Evolutionary conservation across 2,329 filamentous ascomycete genomes (phyloP).

Genomic region (Chaetomium sp.): DNA sequence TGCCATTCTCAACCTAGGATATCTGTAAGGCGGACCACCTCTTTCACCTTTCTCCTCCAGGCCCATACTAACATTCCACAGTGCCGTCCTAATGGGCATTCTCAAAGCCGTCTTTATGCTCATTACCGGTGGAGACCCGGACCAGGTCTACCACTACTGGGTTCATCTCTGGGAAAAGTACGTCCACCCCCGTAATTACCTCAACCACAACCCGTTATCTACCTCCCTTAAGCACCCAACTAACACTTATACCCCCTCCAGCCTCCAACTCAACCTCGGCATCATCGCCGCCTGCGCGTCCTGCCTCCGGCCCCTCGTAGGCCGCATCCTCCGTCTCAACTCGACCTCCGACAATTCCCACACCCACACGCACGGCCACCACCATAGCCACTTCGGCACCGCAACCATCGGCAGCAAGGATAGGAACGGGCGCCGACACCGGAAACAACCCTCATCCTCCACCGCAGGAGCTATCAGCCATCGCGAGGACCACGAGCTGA

Average conservation of each 20-base stretch:
- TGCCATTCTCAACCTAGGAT: slow-evolving; percentile 11
- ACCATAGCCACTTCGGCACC: background rate
- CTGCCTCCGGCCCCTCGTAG: slow-evolving; percentile 11
- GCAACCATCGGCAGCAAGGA: slow-evolving; percentile 9
- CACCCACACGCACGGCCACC: background rate
- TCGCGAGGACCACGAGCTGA: slow-evolving; percentile 7
- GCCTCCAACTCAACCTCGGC: slow-evolving; percentile 12
- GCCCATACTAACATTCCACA: background rate
- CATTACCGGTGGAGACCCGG: slow-evolving; percentile 6
- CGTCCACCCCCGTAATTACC: background rate
- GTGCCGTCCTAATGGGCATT: slow-evolving; percentile 7
- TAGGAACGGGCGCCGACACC: background rate
- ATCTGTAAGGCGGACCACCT: slow-evolving; percentile 1
- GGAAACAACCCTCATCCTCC: background rate
- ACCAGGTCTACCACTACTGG: slow-evolving; percentile 9
- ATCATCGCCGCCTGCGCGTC: slow-evolving; percentile 12
- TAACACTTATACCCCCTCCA: background rate
- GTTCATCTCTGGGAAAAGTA: slow-evolving; percentile 12
- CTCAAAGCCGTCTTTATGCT: slow-evolving; percentile 11
- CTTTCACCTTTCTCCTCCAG: background rate
- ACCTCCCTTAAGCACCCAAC: background rate
- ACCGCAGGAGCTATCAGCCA: background rate
- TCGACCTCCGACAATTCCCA: slow-evolving; percentile 2
- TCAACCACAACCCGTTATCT: background rate
- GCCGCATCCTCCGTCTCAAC: slow-evolving; percentile 9